Conservation (phyloP, 2,329 filamentous ascomycete genomes). For the Celoporthe dispersa region DNA sequence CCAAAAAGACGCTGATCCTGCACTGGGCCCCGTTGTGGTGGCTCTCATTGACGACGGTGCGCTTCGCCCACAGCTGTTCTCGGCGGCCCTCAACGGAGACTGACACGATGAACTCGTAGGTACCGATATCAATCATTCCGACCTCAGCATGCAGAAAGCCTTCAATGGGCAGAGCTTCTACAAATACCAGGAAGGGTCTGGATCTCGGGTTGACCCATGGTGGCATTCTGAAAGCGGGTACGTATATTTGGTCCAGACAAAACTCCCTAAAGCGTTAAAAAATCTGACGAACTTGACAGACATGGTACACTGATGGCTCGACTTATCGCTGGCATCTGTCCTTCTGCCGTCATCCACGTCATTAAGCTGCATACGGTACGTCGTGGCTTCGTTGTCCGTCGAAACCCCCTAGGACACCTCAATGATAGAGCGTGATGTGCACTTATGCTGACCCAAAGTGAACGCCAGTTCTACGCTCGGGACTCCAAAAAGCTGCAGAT, state of each 20-base stretch:
- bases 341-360: conserved; percentile 2
- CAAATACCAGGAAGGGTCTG: conserved; percentile 1
- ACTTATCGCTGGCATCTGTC: conserved; percentile 14
- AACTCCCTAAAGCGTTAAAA: not conserved
- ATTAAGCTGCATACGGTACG: conserved; percentile 13
- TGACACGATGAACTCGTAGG: not conserved
- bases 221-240: conserved; percentile 10
- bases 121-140: conserved; percentile 6
- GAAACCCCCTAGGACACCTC: too few species aligned
- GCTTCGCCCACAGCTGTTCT: not conserved
- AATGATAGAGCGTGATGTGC: not conserved
- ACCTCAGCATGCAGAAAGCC: conserved; percentile 1
- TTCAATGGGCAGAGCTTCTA: not conserved
- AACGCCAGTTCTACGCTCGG: too few species aligned
- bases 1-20: not conserved
- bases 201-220: conserved; percentile 1
- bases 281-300: not conserved
- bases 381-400: not conserved
- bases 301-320: conserved; percentile 18
- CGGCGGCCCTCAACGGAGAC: not conserved
- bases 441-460: too few species aligned
- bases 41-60: conserved; percentile 14
- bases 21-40: not conserved
- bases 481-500: too few species aligned
- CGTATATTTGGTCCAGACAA: not conserved